phyloP scores from a whole-genome alignment of 768 basidiomycete genomes.

The Tylopilus subfusipes region DNA sequence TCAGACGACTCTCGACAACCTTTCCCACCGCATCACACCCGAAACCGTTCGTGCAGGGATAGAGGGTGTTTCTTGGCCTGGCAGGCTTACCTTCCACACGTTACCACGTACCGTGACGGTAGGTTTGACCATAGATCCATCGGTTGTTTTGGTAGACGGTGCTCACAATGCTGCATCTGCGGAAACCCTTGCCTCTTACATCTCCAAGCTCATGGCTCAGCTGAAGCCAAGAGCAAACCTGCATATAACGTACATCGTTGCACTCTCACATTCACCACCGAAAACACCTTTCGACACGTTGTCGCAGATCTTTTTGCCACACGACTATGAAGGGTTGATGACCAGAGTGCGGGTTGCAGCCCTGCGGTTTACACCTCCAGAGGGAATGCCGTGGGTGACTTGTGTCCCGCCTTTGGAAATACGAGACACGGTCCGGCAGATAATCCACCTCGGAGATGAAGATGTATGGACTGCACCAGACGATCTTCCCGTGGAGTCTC shows the following conservation, averaged over 20 bases:
- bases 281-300: slow-evolving; percentile 76
- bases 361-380: slow-evolving; percentile 67
- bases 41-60: slow-evolving; percentile 58
- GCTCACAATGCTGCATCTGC: slow-evolving; percentile 90
- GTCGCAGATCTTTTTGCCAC: slow-evolving; percentile 54
- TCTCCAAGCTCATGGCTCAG: slow-evolving; percentile 34
- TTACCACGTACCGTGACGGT: slow-evolving; percentile 21
- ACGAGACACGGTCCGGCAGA: slow-evolving; percentile 38
- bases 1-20: slow-evolving; percentile 13
- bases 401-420: slow-evolving; percentile 55
- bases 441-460: slow-evolving; percentile 39
- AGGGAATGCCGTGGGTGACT: slow-evolving; percentile 94
- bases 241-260: slow-evolving; percentile 68
- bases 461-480: slow-evolving; percentile 44
- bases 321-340: slow-evolving; percentile 23
- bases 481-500: slow-evolving; percentile 28
- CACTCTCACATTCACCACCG: slow-evolving; percentile 82
- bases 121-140: slow-evolving; percentile 13
- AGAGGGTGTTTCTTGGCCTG: slow-evolving; percentile 64
- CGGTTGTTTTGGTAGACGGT: slow-evolving; percentile 77
- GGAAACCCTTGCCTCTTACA: slow-evolving; percentile 59
- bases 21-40: slow-evolving; percentile 40
- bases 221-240: slow-evolving; percentile 24
- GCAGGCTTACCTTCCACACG: slow-evolving; percentile 72
- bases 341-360: slow-evolving; percentile 50